Percentiles rank a stretch among this genome's conserved stretches.
Evolutionary conservation across 495 filamentous ascomycete genomes (phyloP).

Genomic region (Trypethelium eluteriae): DNA sequence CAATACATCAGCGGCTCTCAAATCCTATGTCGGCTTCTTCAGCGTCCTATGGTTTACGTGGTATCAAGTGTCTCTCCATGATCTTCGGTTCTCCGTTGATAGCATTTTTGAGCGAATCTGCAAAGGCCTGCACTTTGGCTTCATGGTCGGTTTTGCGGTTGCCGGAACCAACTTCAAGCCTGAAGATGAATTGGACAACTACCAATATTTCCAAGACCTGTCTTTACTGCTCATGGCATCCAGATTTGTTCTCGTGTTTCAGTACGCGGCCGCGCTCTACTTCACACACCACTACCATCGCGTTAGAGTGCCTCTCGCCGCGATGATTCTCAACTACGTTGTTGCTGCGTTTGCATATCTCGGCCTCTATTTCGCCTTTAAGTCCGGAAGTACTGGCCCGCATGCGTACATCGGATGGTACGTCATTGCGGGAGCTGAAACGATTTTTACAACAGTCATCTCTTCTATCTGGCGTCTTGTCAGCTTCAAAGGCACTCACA

Average conservation of each 20-base stretch:
- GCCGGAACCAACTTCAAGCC: slow-evolving; percentile 50
- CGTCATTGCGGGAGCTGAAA: slow-evolving; percentile 49
- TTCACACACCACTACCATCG: slow-evolving; percentile 28
- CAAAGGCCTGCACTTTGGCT: slow-evolving; percentile 55
- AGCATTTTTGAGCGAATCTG: slow-evolving; percentile 57
- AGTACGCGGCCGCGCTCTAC: slow-evolving; percentile 48
- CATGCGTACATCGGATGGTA: slow-evolving; percentile 54
- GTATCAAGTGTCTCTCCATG: slow-evolving; percentile 60
- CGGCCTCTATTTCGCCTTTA: slow-evolving; percentile 37
- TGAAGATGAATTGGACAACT: slow-evolving; percentile 39
- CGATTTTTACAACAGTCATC: slow-evolving; percentile 45
- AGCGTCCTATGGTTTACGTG: slow-evolving; percentile 65
- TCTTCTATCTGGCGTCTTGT: slow-evolving; percentile 49
- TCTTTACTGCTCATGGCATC: slow-evolving; percentile 53
- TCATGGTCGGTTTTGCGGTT: slow-evolving; percentile 58
- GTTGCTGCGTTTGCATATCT: slow-evolving; percentile 13
- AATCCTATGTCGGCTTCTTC: slow-evolving; percentile 56
- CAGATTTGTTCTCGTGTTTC: slow-evolving; percentile 48
- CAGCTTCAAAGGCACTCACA: slow-evolving; percentile 57
- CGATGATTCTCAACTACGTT: slow-evolving; percentile 11
- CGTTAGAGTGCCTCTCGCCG: slow-evolving; percentile 3
- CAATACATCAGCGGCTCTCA: slow-evolving; percentile 36
- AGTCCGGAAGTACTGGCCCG: slow-evolving; percentile 23
- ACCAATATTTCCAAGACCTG: slow-evolving; percentile 42
- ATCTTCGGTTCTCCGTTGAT: slow-evolving; percentile 61